Base-by-base conservation (phyloP, 495 filamentous ascomycete species). In the Neurospora tetraspora region DNA sequence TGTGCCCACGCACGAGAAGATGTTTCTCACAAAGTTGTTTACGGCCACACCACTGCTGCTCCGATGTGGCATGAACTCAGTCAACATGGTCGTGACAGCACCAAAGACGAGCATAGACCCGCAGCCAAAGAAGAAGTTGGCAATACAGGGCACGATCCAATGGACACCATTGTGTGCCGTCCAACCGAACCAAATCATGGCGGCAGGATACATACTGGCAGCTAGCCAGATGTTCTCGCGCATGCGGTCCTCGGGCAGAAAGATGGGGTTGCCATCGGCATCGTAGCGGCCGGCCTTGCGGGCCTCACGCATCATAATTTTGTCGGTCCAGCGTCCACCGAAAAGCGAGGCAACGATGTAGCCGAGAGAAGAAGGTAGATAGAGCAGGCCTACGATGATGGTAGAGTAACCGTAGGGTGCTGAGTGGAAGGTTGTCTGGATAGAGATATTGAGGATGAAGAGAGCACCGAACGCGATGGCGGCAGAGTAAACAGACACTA, bases 101-200 rank as follows among this genome's bases (percentile, higher is more conserved):
- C 87, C 78, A 80, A 98, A 97, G 31, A 97, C 92, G 18, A 98
- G 84, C 95, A 98, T 98, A 68, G 86, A 90, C 6, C 93, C 93
- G 53, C 93, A 78, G 18, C 95, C 95, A 78, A 97, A 97, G 80
- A 92, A 92, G 81, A 97, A 94, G 72, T 93, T 96, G 5, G 92
- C 91, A 39, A 96, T 88, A 82, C 91, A 77, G 14, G 82, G 80
- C 59, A 84, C 83, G 40, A 82, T 75, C 84, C 82, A 87, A 40
- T 81, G 77, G 31, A 85, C 70, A 8, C 83, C 83, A 11, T 80
- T 76, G 37, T 83, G 76, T 0, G 80, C 77, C 9, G 82, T 81
- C 85, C 85, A 86, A 18, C 85, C 89, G 76, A 89, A 93, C 88
- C 79, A 91, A 82, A 79, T 85, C 85, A 83, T 86, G 42, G 92